Evolutionary conservation across 2,329 filamentous ascomycete genomes (phyloP), one percentile per base, ranked within the genome.

Genomic region (Fusarium tricinctum): DNA sequence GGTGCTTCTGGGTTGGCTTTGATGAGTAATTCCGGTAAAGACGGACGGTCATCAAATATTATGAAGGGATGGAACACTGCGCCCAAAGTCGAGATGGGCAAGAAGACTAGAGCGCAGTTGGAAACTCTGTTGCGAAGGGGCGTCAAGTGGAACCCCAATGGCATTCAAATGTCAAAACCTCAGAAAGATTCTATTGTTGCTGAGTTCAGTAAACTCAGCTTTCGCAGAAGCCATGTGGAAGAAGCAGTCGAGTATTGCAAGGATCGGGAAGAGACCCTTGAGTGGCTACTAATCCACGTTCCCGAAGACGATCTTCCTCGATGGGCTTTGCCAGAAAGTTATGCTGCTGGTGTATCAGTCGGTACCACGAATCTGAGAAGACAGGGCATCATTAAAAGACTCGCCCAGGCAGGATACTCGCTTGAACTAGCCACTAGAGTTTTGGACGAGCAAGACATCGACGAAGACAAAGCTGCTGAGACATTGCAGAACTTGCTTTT

Each of bases 251-350:
- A 89, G 44, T 89, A 94, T 73, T 97, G 94, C 81, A 97, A 95
- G 78, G 94, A 97, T 76, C 87, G 91, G 30, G 94, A 97, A 77
- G 96, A 99, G 80, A 91, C 93, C 17, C 85, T 99, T 4, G 95
- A 98, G 78, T 99, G 96, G 96, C 85, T 99, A 17, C 86, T 99
- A 48, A 94, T 98, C 51, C 95, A 99, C 79, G 94, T 99, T 4
- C 96, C 96, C 2, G 96, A 99, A 76, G 96, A 99, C 76, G 96
- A 98, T 74, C 82, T 98, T n/a, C 96, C 96, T 2, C 84, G 87
- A 8, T 98, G 95, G 94, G 93, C 93, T 72, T 82, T 99, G 42
- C 96, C 96, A 0, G 94, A 97, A 79, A 92, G 90, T 64, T 99
- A 99, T 77, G 90, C 92, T 13, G 95, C 94, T 28, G 96, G 96